Evolutionary conservation across 2,329 filamentous ascomycete genomes (phyloP).

Genomic region (Ophiostoma sp.): DNA sequence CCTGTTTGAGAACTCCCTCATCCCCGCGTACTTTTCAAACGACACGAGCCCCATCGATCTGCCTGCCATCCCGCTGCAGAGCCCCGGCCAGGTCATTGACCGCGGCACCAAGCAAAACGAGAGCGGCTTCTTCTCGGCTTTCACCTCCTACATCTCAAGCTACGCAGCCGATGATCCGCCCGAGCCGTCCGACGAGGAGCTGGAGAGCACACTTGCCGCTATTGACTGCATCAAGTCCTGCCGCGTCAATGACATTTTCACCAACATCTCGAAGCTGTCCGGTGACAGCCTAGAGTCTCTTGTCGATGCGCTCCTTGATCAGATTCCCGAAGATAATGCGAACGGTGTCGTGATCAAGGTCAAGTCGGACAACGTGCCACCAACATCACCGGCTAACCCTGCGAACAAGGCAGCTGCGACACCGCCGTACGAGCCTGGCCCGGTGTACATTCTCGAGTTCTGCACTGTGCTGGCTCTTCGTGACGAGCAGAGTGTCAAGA

Average conservation of each 20-base stretch:
- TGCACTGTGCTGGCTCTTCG: constrained; percentile 75
- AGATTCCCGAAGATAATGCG: constrained; percentile 77
- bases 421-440: constrained; percentile 72
- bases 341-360: constrained; percentile 78
- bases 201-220: constrained; percentile 90
- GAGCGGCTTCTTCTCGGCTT: constrained; percentile 82
- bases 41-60: constrained; percentile 60
- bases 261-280: constrained; percentile 65
- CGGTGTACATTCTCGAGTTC: constrained; percentile 88
- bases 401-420: constrained; percentile 48
- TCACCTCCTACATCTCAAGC: constrained; percentile 96
- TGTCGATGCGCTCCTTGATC: constrained; percentile 67
- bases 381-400: constrained; percentile 43
- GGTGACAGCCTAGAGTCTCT: constrained; percentile 40
- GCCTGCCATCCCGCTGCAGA: constrained; percentile 79
- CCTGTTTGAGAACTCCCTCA: constrained; percentile 89
- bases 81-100: constrained; percentile 87
- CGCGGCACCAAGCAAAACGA: constrained; percentile 72
- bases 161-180: constrained; percentile 97
- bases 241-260: constrained; percentile 73
- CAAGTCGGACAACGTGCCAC: constrained; percentile 71
- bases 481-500: constrained; percentile 64
- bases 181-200: constrained; percentile 92
- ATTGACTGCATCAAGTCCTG: constrained; percentile 93
- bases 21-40: constrained; percentile 69